A percentile compares a stretch with the other conserved stretches of the same genome.
Evolutionary conservation across 140 eudicot genomes (phyloP).

Genomic region (Flaveria floridana): DNA sequence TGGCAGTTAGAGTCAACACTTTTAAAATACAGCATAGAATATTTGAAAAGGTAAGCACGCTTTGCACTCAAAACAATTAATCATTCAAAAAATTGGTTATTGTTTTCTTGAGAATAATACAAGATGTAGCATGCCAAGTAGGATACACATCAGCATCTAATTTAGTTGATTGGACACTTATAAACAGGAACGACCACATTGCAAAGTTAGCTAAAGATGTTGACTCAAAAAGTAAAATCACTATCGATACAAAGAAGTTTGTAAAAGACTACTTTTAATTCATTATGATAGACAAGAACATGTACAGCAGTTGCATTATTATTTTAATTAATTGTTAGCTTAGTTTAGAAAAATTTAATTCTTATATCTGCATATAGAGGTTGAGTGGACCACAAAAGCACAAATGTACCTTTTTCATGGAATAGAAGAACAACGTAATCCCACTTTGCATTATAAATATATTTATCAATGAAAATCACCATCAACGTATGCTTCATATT

Average conservation of each 20-base stretch:
- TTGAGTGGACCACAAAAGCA: slow-evolving; percentile 26
- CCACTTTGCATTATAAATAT: slow-evolving; percentile 3
- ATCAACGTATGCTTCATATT: not conserved
- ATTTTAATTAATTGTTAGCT: slow-evolving; percentile 1
- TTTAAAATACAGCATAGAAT: not conserved
- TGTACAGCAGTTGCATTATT: slow-evolving; percentile 6
- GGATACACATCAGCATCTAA: slow-evolving; percentile 16
- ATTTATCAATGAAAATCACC: not conserved
- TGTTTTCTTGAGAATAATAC: not conserved
- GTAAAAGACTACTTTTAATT: not conserved
- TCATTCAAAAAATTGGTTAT: slow-evolving; percentile 3
- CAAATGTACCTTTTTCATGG: not conserved
- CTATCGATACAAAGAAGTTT: slow-evolving; percentile 2
- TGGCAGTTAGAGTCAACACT: slow-evolving; percentile 21
- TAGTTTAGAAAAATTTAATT: not conserved
- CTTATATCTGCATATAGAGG: slow-evolving; percentile 21
- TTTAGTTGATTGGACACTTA: slow-evolving; percentile 4
- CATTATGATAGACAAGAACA: slow-evolving; percentile 5
- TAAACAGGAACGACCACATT: not conserved
- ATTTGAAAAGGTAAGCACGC: not conserved
- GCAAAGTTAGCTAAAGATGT: slow-evolving; percentile 5
- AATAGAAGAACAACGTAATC: not conserved
- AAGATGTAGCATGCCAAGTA: slow-evolving; percentile 10
- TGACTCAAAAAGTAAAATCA: slow-evolving; percentile 15
- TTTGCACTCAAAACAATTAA: not conserved